Evolutionary conservation across 2,329 filamentous ascomycete genomes (phyloP).

Genomic region (Talaromyces sp.): DNA sequence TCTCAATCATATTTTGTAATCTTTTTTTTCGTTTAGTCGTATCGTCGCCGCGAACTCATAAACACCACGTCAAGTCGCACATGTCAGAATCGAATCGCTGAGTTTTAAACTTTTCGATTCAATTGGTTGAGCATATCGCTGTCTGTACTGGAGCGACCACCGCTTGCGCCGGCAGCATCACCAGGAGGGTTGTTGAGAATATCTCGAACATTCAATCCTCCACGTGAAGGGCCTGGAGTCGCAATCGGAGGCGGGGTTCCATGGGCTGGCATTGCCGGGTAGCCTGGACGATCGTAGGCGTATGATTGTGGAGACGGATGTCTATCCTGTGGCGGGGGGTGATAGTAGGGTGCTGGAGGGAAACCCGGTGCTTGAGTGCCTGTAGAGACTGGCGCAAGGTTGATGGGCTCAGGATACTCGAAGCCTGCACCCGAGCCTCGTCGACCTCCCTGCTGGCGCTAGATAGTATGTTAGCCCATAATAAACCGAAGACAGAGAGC

Average conservation of each 20-base stretch:
- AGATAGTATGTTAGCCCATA: conserved; percentile 2
- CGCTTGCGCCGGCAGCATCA: conserved; percentile 27
- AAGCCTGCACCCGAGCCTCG: conserved; percentile 45
- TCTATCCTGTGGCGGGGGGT: conserved; percentile 36
- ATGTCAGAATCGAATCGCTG: not conserved
- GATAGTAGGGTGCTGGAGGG: conserved; percentile 40
- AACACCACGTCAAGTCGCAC: not conserved
- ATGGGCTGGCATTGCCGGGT: conserved; percentile 35
- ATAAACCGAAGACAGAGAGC: not conserved
- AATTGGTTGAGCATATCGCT: conserved; percentile 51
- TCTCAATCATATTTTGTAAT: not conserved
- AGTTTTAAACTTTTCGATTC: conserved; percentile 38
- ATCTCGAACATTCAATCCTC: conserved; percentile 48
- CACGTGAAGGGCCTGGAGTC: conserved; percentile 34
- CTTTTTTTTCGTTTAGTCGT: conserved; percentile 2
- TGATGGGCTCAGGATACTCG: conserved; percentile 48
- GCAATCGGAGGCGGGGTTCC: conserved; percentile 42
- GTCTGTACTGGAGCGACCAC: conserved; percentile 45
- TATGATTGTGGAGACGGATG: conserved; percentile 47
- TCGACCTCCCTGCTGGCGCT: conserved; percentile 33
- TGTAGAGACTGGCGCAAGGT: conserved; percentile 47
- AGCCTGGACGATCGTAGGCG: conserved; percentile 42
- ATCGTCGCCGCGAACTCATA: not conserved
- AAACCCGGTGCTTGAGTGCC: conserved; percentile 43
- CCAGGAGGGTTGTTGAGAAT: conserved; percentile 42